Conservation (phyloP, 108 stramenopile genomes). For the Nannochloropsis granulata region DNA sequence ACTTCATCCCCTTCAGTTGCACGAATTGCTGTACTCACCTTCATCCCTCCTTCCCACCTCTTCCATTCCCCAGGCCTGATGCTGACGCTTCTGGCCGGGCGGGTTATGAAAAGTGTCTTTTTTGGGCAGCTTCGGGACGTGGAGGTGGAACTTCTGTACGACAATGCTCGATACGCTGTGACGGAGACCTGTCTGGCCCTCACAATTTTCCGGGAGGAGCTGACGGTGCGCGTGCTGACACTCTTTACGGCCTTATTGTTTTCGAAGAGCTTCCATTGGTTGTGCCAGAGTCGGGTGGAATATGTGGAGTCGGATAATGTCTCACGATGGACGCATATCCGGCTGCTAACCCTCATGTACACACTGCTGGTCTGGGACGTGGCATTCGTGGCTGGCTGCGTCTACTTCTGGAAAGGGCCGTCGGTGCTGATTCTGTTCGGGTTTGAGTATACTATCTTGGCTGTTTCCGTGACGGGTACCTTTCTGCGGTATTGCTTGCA, state of each 20-base stretch:
- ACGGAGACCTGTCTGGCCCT: constrained; percentile 93
- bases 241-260: constrained; percentile 70
- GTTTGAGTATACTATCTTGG: constrained; percentile 76
- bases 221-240: constrained; percentile 55
- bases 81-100: constrained; percentile 39
- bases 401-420: constrained; percentile 47
- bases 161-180: constrained; percentile 84
- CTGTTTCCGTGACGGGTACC: constrained; percentile 53
- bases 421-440: constrained; percentile 75
- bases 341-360: constrained; percentile 43
- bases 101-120: constrained; percentile 45
- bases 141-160: constrained; percentile 76
- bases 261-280: constrained; percentile 78
- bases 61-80: constrained; percentile 23
- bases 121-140: constrained; percentile 59
- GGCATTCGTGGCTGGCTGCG: constrained; percentile 47
- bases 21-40: no score
- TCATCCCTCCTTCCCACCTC: no score
- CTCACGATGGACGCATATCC: constrained; percentile 29
- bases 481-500: constrained; percentile 55
- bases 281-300: constrained; percentile 57
- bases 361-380: constrained; percentile 48
- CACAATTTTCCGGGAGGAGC: constrained; percentile 87
- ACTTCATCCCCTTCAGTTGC: no score
- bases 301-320: constrained; percentile 68